These are phyloP conservation scores for Gamsiella multidivaricata DNA, from an alignment of 192 early-diverging fungal genomes.

Conservation along the genomic window DNA sequence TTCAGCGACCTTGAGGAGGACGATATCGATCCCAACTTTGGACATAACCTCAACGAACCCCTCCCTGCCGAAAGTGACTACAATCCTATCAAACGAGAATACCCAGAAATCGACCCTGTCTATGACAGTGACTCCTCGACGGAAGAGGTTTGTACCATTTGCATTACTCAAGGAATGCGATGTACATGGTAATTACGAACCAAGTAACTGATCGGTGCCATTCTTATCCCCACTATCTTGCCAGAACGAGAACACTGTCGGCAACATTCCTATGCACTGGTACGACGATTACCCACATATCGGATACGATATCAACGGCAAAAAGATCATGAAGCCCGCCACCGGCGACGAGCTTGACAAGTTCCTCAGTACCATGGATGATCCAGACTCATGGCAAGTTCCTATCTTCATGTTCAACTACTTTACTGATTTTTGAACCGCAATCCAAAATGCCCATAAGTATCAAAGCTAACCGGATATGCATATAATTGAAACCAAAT, in stretches of 20 bases:
- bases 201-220: background rate
- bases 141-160: constrained; percentile 74
- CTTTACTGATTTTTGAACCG: background rate
- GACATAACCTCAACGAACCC: constrained; percentile 33
- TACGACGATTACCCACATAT: constrained; percentile 97
- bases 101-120: constrained; percentile 91
- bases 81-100: constrained; percentile 50
- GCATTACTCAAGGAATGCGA: too few species aligned
- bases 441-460: too few species aligned
- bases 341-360: constrained; percentile 94
- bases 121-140: constrained; percentile 94
- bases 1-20: constrained; percentile 47
- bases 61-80: constrained; percentile 59
- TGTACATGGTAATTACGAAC: background rate
- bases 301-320: constrained; percentile 95
- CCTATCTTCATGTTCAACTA: background rate
- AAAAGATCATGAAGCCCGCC: constrained; percentile 89
- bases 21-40: constrained; percentile 40
- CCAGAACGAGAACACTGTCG: constrained; percentile 87
- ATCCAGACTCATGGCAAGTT: constrained; percentile 87
- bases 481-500: too few species aligned
- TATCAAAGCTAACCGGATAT: too few species aligned
- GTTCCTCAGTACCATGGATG: constrained; percentile 92
- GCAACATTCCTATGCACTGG: constrained; percentile 97
- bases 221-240: background rate